Evolutionary conservation across 2,329 filamentous ascomycete genomes (phyloP).

Genomic region (Metarhizium album): DNA sequence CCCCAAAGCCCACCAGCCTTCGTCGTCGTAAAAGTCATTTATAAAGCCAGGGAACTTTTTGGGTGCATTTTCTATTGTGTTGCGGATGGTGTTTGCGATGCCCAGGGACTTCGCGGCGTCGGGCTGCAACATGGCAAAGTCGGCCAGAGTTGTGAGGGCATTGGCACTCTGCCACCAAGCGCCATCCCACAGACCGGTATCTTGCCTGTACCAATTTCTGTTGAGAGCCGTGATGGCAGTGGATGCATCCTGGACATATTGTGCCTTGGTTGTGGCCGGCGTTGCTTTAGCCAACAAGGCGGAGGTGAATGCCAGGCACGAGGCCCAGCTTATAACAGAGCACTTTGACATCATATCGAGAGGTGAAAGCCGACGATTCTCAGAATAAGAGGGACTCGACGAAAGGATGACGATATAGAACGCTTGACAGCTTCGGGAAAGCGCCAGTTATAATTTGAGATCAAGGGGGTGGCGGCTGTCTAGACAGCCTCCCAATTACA

Average conservation of each 20-base stretch:
- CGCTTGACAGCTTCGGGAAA: background rate
- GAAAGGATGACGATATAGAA: background rate
- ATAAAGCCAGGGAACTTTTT: constrained; percentile 30
- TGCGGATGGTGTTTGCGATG: constrained; percentile 28
- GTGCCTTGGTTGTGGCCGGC: background rate
- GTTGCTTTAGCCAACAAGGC: background rate
- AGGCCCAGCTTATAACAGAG: background rate
- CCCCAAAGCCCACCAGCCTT: constrained; percentile 51
- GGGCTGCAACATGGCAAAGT: constrained; percentile 32
- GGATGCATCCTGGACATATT: constrained; percentile 24
- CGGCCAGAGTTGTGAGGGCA: constrained; percentile 48
- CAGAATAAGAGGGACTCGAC: background rate
- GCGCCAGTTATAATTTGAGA: background rate
- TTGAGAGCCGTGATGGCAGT: constrained; percentile 37
- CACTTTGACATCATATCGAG: background rate
- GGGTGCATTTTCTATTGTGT: constrained; percentile 36
- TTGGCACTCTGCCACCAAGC: constrained; percentile 69
- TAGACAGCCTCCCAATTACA: background rate
- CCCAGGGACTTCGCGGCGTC: constrained; percentile 24
- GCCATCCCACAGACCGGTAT: constrained; percentile 51
- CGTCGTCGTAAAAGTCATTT: constrained; percentile 47
- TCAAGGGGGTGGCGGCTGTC: background rate
- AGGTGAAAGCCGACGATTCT: background rate
- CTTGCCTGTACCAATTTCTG: constrained; percentile 44
- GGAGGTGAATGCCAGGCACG: background rate